Percentiles rank a stretch among this genome's conserved stretches.
Conservation (phyloP, 805 yeast species). For the Priceomyces melissophilus region DNA sequence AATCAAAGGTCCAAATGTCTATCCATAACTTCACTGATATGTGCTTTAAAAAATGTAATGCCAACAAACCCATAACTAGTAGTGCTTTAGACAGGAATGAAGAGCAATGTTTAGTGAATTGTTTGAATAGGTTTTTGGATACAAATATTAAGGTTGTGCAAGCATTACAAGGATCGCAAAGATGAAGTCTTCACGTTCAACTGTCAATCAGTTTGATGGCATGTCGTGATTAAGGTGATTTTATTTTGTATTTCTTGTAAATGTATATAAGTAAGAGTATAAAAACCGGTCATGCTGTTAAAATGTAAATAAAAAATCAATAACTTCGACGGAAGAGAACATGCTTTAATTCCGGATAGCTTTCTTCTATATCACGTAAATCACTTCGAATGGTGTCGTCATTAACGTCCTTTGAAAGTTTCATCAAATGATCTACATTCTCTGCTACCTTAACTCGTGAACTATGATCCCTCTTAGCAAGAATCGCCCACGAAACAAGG, state of each 20-base stretch:
- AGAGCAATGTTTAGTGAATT: slow-evolving; percentile 70
- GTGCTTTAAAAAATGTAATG: slow-evolving; percentile 86
- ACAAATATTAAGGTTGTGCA: slow-evolving; percentile 83
- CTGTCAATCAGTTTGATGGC: not conserved
- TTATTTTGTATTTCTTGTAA: not conserved
- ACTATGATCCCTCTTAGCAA: slow-evolving; percentile 10
- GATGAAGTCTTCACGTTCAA: too few relatives aligned
- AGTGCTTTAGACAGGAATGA: slow-evolving; percentile 56
- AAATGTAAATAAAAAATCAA: not conserved
- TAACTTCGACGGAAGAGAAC: not conserved
- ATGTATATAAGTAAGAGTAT: not conserved
- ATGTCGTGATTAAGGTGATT: not conserved
- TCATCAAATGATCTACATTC: slow-evolving; percentile 1
- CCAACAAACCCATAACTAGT: slow-evolving; percentile 38
- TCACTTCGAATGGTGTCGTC: not conserved
- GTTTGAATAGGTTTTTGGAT: slow-evolving; percentile 83
- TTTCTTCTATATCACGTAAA: not conserved
- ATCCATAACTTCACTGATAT: slow-evolving; percentile 85
- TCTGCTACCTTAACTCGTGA: not conserved
- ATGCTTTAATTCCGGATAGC: not conserved
- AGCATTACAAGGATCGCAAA: slow-evolving; percentile 35
- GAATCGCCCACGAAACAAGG: slow-evolving; percentile 33
- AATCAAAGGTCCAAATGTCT: slow-evolving; percentile 81
- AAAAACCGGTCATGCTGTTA: not conserved
- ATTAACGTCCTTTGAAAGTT: not conserved